A percentile compares a stretch with the other conserved stretches of the same genome.
Conservation (phyloP, 164 flowering plant species). For the Dillenia suffruticosa region DNA sequence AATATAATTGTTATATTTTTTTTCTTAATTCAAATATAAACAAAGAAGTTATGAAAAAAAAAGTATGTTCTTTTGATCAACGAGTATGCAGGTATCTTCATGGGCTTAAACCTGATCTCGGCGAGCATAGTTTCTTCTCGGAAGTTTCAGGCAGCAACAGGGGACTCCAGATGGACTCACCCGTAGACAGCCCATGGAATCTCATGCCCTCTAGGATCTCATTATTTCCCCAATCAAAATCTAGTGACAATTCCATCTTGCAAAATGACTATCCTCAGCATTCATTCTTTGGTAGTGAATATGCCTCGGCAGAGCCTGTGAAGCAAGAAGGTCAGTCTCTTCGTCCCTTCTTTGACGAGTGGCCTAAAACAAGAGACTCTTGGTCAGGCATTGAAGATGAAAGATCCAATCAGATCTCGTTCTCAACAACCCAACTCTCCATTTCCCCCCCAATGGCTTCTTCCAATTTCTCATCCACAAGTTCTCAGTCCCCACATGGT, state of each 20-base stretch:
- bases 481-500: slow-evolving; percentile 70
- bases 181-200: slow-evolving; percentile 56
- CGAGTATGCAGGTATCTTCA: slow-evolving; percentile 48
- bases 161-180: slow-evolving; percentile 43
- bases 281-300: slow-evolving; percentile 51
- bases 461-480: slow-evolving; percentile 56
- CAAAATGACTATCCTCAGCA: slow-evolving; percentile 48
- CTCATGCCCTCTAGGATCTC: slow-evolving; percentile 50
- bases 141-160: slow-evolving; percentile 61
- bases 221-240: slow-evolving; percentile 41
- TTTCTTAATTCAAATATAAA: too few species aligned
- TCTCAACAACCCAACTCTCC: slow-evolving; percentile 83
- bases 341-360: slow-evolving; percentile 81
- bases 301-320: slow-evolving; percentile 35
- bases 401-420: slow-evolving; percentile 54
- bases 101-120: slow-evolving; percentile 48
- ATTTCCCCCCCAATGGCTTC: slow-evolving; percentile 76
- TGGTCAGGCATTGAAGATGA: slow-evolving; percentile 77
- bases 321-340: slow-evolving; percentile 66
- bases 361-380: slow-evolving; percentile 74
- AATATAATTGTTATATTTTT: too few species aligned
- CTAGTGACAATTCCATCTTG: slow-evolving; percentile 38
- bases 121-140: slow-evolving; percentile 62
- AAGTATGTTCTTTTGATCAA: too few species aligned
- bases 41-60: too few species aligned